These are phyloP conservation scores for Yamadazyma dushanensis DNA, from an alignment of 1,139 yeast species.

Conservation along the genomic window DNA sequence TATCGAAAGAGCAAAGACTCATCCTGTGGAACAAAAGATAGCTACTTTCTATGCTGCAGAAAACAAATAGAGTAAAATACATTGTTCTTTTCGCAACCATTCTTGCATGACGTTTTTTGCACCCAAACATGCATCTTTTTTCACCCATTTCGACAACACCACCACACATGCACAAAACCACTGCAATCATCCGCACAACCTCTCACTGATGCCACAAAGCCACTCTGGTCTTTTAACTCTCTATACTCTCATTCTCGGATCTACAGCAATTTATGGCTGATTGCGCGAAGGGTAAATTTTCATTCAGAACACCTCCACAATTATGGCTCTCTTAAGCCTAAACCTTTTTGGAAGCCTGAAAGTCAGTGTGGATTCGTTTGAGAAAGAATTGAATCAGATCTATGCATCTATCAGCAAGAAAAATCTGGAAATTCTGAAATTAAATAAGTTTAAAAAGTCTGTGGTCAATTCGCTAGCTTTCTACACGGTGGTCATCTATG, in stretches of 20 bases:
- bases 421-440: conserved; percentile 21
- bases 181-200: not conserved
- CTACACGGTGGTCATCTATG: conserved; percentile 34
- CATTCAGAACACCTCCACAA: too few relatives aligned
- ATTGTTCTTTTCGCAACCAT: not conserved
- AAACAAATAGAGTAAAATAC: too few relatives aligned
- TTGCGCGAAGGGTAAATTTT: too few relatives aligned
- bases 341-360: conserved; percentile 34
- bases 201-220: too few relatives aligned
- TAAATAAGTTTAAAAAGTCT: conserved; percentile 14
- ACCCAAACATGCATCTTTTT: too few relatives aligned
- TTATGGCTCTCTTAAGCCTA: too few relatives aligned
- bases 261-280: too few relatives aligned
- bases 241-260: too few relatives aligned
- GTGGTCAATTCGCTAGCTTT: conserved; percentile 17
- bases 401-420: conserved; percentile 31
- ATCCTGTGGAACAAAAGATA: conserved; percentile 15
- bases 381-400: conserved; percentile 47
- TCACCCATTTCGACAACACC: too few relatives aligned
- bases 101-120: too few relatives aligned
- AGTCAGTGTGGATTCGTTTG: conserved; percentile 53
- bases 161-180: not conserved
- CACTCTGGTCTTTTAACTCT: too few relatives aligned
- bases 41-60: conserved; percentile 3
- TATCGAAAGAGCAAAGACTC: conserved; percentile 41